phyloP scores from a whole-genome alignment of 2,329 filamentous ascomycete genomes.

The Botrytis sinoallii region DNA sequence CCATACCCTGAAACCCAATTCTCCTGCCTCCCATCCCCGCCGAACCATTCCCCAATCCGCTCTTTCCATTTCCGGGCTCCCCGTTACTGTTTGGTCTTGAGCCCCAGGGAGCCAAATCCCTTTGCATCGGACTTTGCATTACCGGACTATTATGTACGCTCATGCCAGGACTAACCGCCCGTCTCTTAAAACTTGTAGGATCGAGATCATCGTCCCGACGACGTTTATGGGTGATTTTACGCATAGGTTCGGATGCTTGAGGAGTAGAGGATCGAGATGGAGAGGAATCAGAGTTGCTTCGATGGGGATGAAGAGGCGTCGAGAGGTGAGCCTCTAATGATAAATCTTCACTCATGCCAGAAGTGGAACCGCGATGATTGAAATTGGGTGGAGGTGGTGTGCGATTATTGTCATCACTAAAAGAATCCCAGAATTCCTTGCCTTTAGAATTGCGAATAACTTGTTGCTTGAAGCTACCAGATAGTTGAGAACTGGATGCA shows the following conservation, averaged over 20 bases:
- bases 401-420: constrained; percentile 63
- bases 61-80: constrained; percentile 44
- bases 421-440: constrained; percentile 74
- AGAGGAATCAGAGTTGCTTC: constrained; percentile 29
- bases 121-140: constrained; percentile 77
- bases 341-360: constrained; percentile 65
- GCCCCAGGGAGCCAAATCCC: constrained; percentile 70
- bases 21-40: constrained; percentile 46
- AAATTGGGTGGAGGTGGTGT: constrained; percentile 52
- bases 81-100: constrained; percentile 59
- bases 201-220: constrained; percentile 89
- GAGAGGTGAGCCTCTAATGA: constrained; percentile 38
- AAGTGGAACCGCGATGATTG: constrained; percentile 57
- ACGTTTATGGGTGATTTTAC: constrained; percentile 78
- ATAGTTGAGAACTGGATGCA: constrained; percentile 40
- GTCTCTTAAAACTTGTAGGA: constrained; percentile 80
- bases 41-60: constrained; percentile 25
- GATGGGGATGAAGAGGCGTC: constrained; percentile 33
- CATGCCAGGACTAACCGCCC: constrained; percentile 87
- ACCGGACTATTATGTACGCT: constrained; percentile 88
- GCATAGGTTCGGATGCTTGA: constrained; percentile 66
- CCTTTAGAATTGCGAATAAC: constrained; percentile 69
- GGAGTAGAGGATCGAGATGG: constrained; percentile 37
- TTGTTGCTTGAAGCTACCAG: constrained; percentile 72
- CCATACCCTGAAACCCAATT: constrained; percentile 87